A percentile compares a stretch with the other conserved stretches of the same genome.
phyloP scores from a whole-genome alignment of 192 early-diverging fungal species.

The Glomus cerebriforme region DNA sequence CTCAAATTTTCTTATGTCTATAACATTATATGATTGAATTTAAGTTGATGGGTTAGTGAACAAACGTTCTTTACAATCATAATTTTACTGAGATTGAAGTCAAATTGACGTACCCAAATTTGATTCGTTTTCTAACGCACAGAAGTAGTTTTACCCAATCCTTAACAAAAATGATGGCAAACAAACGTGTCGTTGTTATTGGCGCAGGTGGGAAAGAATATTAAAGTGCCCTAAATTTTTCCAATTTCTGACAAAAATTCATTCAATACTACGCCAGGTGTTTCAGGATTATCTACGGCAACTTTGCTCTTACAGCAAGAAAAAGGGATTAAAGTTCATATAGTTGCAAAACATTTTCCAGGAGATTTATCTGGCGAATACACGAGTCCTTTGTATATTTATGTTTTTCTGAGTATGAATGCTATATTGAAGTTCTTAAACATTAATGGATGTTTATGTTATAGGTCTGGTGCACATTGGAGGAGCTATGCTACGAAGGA shows the following conservation, averaged over 20 bases:
- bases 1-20: too few species aligned
- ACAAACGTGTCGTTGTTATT: conserved; percentile 50
- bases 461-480: conserved; percentile 53
- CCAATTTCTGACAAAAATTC: not conserved
- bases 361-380: conserved; percentile 53
- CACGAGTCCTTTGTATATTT: conserved; percentile 50
- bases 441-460: not conserved
- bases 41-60: too few species aligned
- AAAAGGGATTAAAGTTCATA: conserved; percentile 59
- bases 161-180: not conserved
- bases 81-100: too few species aligned
- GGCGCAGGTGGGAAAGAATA: conserved; percentile 40
- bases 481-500: conserved; percentile 44
- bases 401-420: not conserved
- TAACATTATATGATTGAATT: too few species aligned
- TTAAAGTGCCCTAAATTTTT: not conserved
- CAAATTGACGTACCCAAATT: too few species aligned
- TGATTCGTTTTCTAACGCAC: too few species aligned
- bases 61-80: too few species aligned
- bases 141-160: too few species aligned
- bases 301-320: conserved; percentile 51
- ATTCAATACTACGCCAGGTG: conserved; percentile 50
- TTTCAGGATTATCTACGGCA: conserved; percentile 73
- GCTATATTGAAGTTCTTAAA: not conserved
- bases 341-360: conserved; percentile 60